A percentile compares a stretch with the other conserved stretches of the same genome.
phyloP scores from a whole-genome alignment of 208 protist species.

The Trypanosoma avium region DNA sequence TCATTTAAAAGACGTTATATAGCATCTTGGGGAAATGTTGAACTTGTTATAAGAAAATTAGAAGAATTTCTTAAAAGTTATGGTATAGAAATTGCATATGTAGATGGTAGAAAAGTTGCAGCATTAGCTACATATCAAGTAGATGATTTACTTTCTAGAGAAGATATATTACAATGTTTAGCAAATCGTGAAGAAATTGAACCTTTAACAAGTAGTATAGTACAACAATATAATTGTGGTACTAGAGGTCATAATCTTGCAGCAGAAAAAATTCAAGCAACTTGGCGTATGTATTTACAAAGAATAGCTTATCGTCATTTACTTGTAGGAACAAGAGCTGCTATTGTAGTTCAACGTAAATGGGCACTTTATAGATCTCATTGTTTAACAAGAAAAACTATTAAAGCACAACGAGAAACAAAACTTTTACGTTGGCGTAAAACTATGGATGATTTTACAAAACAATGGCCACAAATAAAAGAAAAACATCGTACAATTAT shows the following conservation, averaged over 20 bases:
- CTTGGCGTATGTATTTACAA: conserved; percentile 86
- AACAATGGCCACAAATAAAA: conserved; percentile 67
- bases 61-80: conserved; percentile 80
- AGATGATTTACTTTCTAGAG: conserved; percentile 39
- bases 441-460: conserved; percentile 83
- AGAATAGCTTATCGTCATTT: conserved; percentile 80
- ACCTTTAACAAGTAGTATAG: conserved; percentile 48
- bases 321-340: conserved; percentile 72
- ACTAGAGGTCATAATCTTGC: conserved; percentile 62
- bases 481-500: conserved; percentile 61
- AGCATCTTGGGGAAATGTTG: conserved; percentile 82
- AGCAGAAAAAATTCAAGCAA: conserved; percentile 87
- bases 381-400: conserved; percentile 62
- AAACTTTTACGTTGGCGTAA: conserved; percentile 65
- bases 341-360: conserved; percentile 80
- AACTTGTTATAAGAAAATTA: conserved; percentile 68
- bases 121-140: conserved; percentile 66
- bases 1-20: conserved; percentile 88
- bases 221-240: conserved; percentile 64
- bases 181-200: conserved; percentile 81
- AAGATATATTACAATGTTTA: conserved; percentile 78
- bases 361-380: conserved; percentile 82
- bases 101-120: conserved; percentile 89
- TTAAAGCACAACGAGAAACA: conserved; percentile 58
- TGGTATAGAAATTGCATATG: conserved; percentile 85